phyloP scores from a whole-genome alignment of 768 basidiomycete genomes.

The Xerocomus brunneocitrinus region DNA sequence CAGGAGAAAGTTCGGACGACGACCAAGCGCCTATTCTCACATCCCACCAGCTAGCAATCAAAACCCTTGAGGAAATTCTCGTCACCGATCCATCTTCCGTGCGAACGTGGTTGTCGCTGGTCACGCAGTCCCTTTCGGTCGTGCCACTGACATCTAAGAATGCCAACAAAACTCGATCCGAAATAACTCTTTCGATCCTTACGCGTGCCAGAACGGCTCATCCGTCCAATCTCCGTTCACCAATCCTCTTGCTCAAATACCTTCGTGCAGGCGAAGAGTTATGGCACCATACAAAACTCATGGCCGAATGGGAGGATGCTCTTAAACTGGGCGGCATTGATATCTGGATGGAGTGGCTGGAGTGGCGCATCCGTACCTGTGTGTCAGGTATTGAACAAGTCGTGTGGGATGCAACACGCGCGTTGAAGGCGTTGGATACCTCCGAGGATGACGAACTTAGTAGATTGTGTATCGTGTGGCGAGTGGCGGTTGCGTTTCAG shows the following conservation, averaged over 20 bases:
- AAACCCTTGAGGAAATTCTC: slow-evolving; percentile 53
- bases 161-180: slow-evolving; percentile 60
- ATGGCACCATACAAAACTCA: slow-evolving; percentile 54
- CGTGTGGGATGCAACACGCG: slow-evolving; percentile 47
- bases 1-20: slow-evolving; percentile 35
- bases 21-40: slow-evolving; percentile 34
- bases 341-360: slow-evolving; percentile 77
- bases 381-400: slow-evolving; percentile 48
- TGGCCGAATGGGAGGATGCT: slow-evolving; percentile 67
- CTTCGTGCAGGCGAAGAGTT: slow-evolving; percentile 69
- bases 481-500: slow-evolving; percentile 55
- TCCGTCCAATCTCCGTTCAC: slow-evolving; percentile 46
- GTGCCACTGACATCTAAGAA: slow-evolving; percentile 66
- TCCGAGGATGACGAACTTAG: slow-evolving; percentile 46
- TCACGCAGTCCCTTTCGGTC: slow-evolving; percentile 58
- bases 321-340: slow-evolving; percentile 48
- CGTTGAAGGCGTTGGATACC: slow-evolving; percentile 39
- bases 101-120: slow-evolving; percentile 57
- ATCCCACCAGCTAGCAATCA: slow-evolving; percentile 57
- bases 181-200: slow-evolving; percentile 66
- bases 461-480: slow-evolving; percentile 66
- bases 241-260: slow-evolving; percentile 54
- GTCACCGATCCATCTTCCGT: slow-evolving; percentile 47
- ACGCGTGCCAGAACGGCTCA: slow-evolving; percentile 58
- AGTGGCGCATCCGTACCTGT: slow-evolving; percentile 59